These are phyloP conservation scores for Daldinia caldariorum DNA, from an alignment of 495 filamentous ascomycete genomes.

Conservation along the genomic window DNA sequence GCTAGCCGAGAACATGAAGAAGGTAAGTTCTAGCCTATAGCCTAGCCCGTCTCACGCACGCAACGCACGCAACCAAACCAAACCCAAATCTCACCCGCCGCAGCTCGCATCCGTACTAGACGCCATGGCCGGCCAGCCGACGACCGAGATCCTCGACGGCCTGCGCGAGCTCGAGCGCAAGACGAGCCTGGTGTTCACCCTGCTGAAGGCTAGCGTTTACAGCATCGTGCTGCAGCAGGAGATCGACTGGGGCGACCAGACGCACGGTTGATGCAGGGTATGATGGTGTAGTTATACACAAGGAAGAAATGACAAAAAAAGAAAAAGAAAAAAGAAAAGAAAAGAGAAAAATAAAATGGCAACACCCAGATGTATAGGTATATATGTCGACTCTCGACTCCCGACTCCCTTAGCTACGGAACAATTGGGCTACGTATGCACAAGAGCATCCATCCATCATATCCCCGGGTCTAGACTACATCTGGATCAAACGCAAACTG, in stretches of 20 bases:
- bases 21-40: slow-evolving; percentile 61
- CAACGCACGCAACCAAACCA: too few relatives aligned
- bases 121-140: slow-evolving; percentile 68
- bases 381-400: background rate
- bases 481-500: background rate
- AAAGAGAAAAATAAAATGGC: too few relatives aligned
- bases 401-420: background rate
- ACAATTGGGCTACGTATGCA: background rate
- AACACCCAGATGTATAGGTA: too few relatives aligned
- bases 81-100: too few relatives aligned
- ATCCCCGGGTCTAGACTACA: background rate
- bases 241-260: slow-evolving; percentile 73
- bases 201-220: slow-evolving; percentile 97
- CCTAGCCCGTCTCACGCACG: background rate
- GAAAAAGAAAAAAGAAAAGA: too few relatives aligned
- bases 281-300: too few relatives aligned
- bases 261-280: slow-evolving; percentile 27
- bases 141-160: slow-evolving; percentile 81
- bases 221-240: slow-evolving; percentile 98
- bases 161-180: slow-evolving; percentile 90
- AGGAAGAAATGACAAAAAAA: too few relatives aligned
- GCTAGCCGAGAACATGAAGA: slow-evolving; percentile 89
- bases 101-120: slow-evolving; percentile 70
- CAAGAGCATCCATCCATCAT: background rate
- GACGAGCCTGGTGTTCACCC: slow-evolving; percentile 90